Conservation (phyloP, 805 yeast species). For the Starmera caribaea region DNA sequence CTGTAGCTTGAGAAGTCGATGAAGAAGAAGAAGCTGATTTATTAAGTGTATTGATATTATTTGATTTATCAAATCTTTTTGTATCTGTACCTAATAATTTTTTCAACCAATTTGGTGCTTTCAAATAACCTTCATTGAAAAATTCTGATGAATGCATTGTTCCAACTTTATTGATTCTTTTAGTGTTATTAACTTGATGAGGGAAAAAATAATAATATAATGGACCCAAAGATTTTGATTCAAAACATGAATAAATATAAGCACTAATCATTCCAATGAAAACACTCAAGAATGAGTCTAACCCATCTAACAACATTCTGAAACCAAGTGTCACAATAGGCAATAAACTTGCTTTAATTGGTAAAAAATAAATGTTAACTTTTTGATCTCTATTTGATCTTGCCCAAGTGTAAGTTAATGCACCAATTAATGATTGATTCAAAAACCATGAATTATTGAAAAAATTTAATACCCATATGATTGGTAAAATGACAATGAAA, state of each 20-base stretch:
- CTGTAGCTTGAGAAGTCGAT: neutral
- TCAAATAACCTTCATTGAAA: constrained; percentile 38
- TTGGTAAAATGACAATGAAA: constrained; percentile 36
- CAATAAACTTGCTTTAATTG: constrained; percentile 48
- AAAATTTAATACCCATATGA: constrained; percentile 28
- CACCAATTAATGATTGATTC: constrained; percentile 34
- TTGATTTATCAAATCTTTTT: constrained; percentile 6
- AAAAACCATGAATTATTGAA: constrained; percentile 21
- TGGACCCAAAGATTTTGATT: constrained; percentile 41
- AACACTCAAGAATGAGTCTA: constrained; percentile 27
- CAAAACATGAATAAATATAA: constrained; percentile 51
- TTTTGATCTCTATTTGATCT: constrained; percentile 39
- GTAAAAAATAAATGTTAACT: constrained; percentile 43
- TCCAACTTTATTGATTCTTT: constrained; percentile 20
- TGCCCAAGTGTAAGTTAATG: constrained; percentile 54
- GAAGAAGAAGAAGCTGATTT: neutral
- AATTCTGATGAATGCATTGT: constrained; percentile 17
- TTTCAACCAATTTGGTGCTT: constrained; percentile 42
- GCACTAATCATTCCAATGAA: constrained; percentile 46
- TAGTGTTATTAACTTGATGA: constrained; percentile 9
- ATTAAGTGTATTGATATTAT: constrained; percentile 1
- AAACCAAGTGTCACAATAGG: constrained; percentile 40
- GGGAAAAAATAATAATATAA: constrained; percentile 20
- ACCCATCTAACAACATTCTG: constrained; percentile 34
- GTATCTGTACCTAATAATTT: constrained; percentile 15